These are phyloP conservation scores for Nannochloropsis gaditana DNA, from an alignment of 108 stramenopile species.

Conservation along the genomic window DNA sequence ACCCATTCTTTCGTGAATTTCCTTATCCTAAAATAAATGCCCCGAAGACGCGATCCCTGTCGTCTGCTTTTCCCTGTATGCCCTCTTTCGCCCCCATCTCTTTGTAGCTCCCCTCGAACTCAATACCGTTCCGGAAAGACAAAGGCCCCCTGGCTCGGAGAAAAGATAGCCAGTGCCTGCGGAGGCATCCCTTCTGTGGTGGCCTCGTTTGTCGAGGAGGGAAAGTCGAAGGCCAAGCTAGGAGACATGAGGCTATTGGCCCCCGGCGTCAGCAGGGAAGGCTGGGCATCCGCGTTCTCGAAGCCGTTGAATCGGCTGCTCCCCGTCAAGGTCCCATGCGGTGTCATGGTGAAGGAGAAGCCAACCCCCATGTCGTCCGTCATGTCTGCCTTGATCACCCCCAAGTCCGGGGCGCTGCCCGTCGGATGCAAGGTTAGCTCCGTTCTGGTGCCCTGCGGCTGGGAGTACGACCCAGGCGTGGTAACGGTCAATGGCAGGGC, in stretches of 20 bases:
- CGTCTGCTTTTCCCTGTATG: too few species aligned
- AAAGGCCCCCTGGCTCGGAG: slow-evolving; percentile 10
- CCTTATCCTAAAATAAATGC: too few species aligned
- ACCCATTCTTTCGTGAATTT: too few species aligned
- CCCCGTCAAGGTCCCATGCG: not conserved
- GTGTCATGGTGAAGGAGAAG: slow-evolving; percentile 8
- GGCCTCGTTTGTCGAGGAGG: not conserved
- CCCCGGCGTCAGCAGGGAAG: not conserved
- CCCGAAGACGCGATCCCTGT: too few species aligned
- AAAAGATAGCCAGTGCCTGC: not conserved
- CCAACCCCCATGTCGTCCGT: not conserved
- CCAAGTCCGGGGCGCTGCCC: not conserved
- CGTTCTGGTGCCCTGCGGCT: not conserved
- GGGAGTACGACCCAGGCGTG: not conserved
- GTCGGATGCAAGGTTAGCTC: not conserved
- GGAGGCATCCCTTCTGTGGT: not conserved
- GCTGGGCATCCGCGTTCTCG: not conserved
- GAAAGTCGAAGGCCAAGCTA: not conserved
- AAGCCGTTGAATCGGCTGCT: slow-evolving; percentile 11
- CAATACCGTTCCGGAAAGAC: not conserved
- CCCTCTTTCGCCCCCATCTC: too few species aligned
- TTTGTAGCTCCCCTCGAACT: not conserved
- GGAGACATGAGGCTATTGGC: slow-evolving; percentile 3
- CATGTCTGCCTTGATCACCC: slow-evolving; percentile 20
- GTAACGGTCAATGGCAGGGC: not conserved